Percentiles rank a stretch among this genome's conserved stretches.
phyloP scores from a whole-genome alignment of 2,329 filamentous ascomycete genomes.

The Hypoxylon sp. region DNA sequence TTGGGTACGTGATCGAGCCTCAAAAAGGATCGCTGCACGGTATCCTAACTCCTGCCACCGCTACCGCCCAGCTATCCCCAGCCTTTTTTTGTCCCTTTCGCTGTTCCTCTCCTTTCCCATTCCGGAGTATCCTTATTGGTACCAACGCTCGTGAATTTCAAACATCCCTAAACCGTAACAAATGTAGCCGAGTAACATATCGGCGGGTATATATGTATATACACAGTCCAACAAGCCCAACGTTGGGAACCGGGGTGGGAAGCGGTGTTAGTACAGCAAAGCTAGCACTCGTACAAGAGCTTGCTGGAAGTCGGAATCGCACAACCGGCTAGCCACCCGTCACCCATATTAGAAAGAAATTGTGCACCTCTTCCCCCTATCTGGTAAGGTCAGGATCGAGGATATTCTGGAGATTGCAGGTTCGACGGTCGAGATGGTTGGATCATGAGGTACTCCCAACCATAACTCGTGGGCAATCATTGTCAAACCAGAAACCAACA shows the following conservation, averaged over 20 bases:
- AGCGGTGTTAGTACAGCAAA: conserved; percentile 22
- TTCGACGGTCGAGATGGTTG: conserved; percentile 22
- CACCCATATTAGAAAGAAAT: conserved; percentile 19
- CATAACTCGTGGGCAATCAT: conserved; percentile 9
- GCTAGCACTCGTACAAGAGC: conserved; percentile 33
- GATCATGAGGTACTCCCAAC: conserved; percentile 16
- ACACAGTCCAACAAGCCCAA: conserved; percentile 37
- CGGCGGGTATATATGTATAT: conserved; percentile 44
- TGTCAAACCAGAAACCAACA: conserved; percentile 11
- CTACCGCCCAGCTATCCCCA: background rate
- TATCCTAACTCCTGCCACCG: conserved; percentile 33
- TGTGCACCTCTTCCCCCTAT: conserved; percentile 8
- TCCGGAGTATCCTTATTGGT: conserved; percentile 35
- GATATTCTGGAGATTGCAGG: conserved; percentile 1
- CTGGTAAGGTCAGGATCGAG: background rate
- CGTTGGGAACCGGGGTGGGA: conserved; percentile 9
- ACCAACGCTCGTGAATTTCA: conserved; percentile 35
- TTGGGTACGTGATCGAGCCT: conserved; percentile 17
- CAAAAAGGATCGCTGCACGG: conserved; percentile 24
- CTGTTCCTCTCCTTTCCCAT: conserved; percentile 26
- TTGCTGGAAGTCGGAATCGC: conserved; percentile 10
- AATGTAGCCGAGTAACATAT: conserved; percentile 32
- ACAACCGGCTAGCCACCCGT: conserved; percentile 18
- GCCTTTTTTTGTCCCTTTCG: conserved; percentile 26
- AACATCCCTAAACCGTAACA: conserved; percentile 26